Percentiles rank a stretch among this genome's conserved stretches.
phyloP scores from a whole-genome alignment of 495 filamentous ascomycete genomes.

The Evernia prunastri region DNA sequence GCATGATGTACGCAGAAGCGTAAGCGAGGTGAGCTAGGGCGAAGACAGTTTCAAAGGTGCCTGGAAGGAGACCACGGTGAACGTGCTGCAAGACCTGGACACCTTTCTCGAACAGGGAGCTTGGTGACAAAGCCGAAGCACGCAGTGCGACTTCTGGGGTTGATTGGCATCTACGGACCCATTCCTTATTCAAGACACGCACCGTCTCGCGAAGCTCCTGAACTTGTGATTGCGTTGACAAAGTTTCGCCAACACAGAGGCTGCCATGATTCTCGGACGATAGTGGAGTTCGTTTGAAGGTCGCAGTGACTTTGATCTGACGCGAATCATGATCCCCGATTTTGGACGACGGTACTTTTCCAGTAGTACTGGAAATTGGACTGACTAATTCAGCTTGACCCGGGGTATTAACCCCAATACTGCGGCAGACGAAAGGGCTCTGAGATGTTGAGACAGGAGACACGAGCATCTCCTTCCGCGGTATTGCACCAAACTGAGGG shows the following conservation, averaged over 20 bases:
- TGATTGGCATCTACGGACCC: slow-evolving; percentile 9
- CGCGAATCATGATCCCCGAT: neutral
- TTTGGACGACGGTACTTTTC: neutral
- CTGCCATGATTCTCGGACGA: neutral
- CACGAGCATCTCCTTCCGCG: neutral
- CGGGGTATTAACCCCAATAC: neutral
- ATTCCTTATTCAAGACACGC: slow-evolving; percentile 12
- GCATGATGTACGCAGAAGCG: slow-evolving; percentile 5
- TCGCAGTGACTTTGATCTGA: neutral
- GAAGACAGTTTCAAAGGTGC: slow-evolving; percentile 10
- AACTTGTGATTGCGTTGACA: slow-evolving; percentile 4
- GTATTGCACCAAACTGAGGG: neutral
- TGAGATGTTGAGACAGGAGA: neutral
- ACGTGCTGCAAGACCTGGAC: neutral
- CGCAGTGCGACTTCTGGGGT: neutral
- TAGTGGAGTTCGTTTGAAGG: neutral
- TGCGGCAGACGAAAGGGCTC: neutral
- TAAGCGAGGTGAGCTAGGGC: slow-evolving; percentile 16
- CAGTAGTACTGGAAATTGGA: neutral
- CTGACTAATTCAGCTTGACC: neutral
- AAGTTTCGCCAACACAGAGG: neutral
- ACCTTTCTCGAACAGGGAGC: slow-evolving; percentile 11
- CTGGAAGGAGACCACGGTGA: neutral
- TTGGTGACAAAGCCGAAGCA: neutral
- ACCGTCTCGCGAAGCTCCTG: slow-evolving; percentile 14